A percentile compares a stretch with the other conserved stretches of the same genome.
Conservation (phyloP, 495 filamentous ascomycete species). For the Aspergillus diversus region DNA sequence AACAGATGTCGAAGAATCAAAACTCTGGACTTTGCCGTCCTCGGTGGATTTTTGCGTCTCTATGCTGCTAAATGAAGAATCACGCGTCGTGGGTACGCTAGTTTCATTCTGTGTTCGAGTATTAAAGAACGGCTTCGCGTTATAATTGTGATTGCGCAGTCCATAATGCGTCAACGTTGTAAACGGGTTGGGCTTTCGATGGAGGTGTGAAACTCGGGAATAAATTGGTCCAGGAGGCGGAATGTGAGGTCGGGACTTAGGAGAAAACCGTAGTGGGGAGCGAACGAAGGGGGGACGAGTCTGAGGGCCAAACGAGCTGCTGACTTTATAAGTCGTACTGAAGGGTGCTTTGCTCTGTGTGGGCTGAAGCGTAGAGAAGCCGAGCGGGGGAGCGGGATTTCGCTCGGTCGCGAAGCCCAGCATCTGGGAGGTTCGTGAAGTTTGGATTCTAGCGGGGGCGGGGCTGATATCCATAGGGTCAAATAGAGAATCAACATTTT, state of each 20-base stretch:
- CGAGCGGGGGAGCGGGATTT: not conserved
- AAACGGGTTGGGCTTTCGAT: conserved; percentile 5
- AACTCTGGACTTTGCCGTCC: conserved; percentile 17
- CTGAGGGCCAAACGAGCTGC: conserved; percentile 2
- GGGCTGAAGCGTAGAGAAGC: conserved; percentile 5
- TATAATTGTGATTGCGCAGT: not conserved
- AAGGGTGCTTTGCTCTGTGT: not conserved
- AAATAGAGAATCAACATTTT: not conserved
- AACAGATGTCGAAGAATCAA: conserved; percentile 16
- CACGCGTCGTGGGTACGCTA: conserved; percentile 4
- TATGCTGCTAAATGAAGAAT: conserved; percentile 19
- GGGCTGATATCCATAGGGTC: conserved; percentile 29
- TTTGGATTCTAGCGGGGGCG: not conserved
- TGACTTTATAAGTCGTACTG: not conserved
- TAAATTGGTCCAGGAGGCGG: not conserved
- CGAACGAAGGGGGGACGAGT: conserved; percentile 5
- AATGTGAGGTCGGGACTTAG: conserved; percentile 2
- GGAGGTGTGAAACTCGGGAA: not conserved
- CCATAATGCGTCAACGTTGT: not conserved
- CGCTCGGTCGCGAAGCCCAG: not conserved
- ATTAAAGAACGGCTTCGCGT: not conserved
- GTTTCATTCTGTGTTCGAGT: too few relatives aligned
- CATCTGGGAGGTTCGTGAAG: not conserved
- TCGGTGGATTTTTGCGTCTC: conserved; percentile 19
- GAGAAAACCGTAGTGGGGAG: conserved; percentile 19